These are phyloP conservation scores for Phyllachora maydis DNA, from an alignment of 2,329 filamentous ascomycete genomes.

Conservation along the genomic window DNA sequence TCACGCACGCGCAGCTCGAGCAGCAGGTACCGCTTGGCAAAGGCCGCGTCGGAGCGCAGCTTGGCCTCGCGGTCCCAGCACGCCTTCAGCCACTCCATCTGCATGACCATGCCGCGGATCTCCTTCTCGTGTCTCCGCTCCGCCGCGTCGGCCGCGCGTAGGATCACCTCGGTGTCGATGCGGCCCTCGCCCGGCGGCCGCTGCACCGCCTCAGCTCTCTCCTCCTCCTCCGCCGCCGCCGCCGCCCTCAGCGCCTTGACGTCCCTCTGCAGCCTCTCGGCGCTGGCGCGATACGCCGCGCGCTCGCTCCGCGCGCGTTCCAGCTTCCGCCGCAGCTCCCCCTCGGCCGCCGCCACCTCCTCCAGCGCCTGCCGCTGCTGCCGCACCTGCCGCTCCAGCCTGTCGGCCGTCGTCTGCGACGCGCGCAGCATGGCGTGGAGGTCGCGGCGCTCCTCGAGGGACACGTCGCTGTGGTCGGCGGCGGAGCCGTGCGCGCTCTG, in stretches of 20 bases:
- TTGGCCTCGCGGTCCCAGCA: constrained; percentile 61
- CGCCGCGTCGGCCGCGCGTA: constrained; percentile 35
- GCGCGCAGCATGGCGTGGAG: constrained; percentile 39
- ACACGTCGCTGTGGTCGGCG: constrained; percentile 16
- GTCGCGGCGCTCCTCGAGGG: constrained; percentile 33
- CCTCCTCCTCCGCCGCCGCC: too few relatives aligned
- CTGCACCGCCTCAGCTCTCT: constrained; percentile 14
- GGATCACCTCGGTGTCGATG: constrained; percentile 34
- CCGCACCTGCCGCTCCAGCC: constrained; percentile 50
- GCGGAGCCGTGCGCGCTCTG: constrained; percentile 9
- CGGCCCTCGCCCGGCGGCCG: constrained; percentile 16
- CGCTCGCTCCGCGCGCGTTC: constrained; percentile 48
- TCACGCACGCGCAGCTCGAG: constrained; percentile 67
- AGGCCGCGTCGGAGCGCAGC: constrained; percentile 62
- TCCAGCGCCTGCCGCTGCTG: constrained; percentile 48
- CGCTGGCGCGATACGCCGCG: constrained; percentile 28
- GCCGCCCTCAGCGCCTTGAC: constrained; percentile 22
- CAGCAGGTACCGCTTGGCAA: constrained; percentile 68
- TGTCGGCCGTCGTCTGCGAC: constrained; percentile 41
- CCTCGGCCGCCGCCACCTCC: constrained; percentile 31
- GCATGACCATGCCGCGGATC: constrained; percentile 63
- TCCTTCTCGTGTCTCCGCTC: constrained; percentile 55
- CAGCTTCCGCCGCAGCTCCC: constrained; percentile 43
- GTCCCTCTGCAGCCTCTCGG: constrained; percentile 32
- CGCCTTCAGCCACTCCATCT: constrained; percentile 80